A percentile compares a stretch with the other conserved stretches of the same genome.
Conservation (phyloP, 2,329 filamentous ascomycete genomes). For the Endocalyx cinctus region DNA sequence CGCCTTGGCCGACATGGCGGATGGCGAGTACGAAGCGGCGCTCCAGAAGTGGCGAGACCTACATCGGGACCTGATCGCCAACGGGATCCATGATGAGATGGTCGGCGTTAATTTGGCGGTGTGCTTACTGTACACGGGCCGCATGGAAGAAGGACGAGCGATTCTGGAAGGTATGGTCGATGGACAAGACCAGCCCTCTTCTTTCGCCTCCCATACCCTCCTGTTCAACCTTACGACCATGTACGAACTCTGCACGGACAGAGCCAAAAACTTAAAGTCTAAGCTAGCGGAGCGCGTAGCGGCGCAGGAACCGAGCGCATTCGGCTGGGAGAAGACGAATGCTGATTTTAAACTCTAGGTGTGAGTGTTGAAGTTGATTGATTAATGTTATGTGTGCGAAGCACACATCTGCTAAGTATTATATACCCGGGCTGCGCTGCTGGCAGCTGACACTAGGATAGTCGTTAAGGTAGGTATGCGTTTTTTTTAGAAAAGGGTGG, state of each 20-base stretch:
- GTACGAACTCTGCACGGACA: constrained; percentile 86
- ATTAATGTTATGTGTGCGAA: too few species aligned
- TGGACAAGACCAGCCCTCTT: constrained; percentile 55
- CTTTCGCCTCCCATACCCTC: constrained; percentile 69
- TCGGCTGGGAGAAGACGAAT: constrained; percentile 67
- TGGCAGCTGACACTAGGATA: too few species aligned
- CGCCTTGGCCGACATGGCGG: constrained; percentile 73
- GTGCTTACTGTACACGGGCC: constrained; percentile 75
- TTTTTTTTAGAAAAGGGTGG: too few species aligned
- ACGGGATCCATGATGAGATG: constrained; percentile 46
- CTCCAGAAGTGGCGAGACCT: constrained; percentile 55
- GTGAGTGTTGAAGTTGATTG: too few species aligned
- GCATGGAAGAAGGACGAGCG: constrained; percentile 64
- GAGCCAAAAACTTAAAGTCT: constrained; percentile 64
- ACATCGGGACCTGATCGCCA: constrained; percentile 4
- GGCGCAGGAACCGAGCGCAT: constrained; percentile 46
- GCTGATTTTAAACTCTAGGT: constrained; percentile 71
- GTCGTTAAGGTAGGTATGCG: too few species aligned
- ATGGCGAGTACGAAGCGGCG: constrained; percentile 66
- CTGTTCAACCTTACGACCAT: constrained; percentile 88
- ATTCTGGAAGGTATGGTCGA: constrained; percentile 64
- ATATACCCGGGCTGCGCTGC: too few species aligned
- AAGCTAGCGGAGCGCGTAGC: constrained; percentile 68
- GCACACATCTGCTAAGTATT: too few species aligned
- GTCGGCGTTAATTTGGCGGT: constrained; percentile 79